Percentiles rank a stretch among this genome's conserved stretches.
Evolutionary conservation across 164 flowering plant species (phyloP).

Genomic region (Santalum album): DNA sequence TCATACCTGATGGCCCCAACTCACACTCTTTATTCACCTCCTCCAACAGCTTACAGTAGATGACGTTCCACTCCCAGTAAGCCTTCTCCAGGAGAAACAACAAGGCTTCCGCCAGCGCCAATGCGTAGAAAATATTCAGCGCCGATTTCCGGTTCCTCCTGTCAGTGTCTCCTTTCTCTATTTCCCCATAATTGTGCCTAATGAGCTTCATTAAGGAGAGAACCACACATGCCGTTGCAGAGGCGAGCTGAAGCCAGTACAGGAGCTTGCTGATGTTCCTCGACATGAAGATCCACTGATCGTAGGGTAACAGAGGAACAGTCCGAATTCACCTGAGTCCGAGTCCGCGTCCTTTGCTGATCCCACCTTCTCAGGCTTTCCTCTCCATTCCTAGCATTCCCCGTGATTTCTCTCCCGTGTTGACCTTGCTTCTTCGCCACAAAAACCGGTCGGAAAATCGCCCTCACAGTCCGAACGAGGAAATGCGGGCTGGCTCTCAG

Average conservation of each 20-base stretch:
- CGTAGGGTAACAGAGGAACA: slow-evolving; percentile 83
- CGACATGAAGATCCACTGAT: slow-evolving; percentile 59
- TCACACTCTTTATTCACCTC: slow-evolving; percentile 56
- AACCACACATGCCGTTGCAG: slow-evolving; percentile 70
- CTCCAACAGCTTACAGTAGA: slow-evolving; percentile 44
- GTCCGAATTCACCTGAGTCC: slow-evolving; percentile 69
- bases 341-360: slow-evolving; percentile 17
- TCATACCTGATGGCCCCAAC: slow-evolving; percentile 50
- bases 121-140: slow-evolving; percentile 61
- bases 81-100: slow-evolving; percentile 74
- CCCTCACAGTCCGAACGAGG: slow-evolving; percentile 18
- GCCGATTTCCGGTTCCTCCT: slow-evolving; percentile 68
- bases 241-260: slow-evolving; percentile 80
- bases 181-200: slow-evolving; percentile 51
- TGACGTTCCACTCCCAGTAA: slow-evolving; percentile 83
- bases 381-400: neutral
- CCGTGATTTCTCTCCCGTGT: slow-evolving; percentile 19
- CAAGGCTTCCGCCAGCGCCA: slow-evolving; percentile 84
- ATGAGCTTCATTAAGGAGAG: slow-evolving; percentile 70
- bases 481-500: slow-evolving; percentile 42
- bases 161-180: slow-evolving; percentile 55
- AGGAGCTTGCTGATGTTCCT: slow-evolving; percentile 66
- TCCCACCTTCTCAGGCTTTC: slow-evolving; percentile 10
- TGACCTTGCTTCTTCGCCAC: slow-evolving; percentile 13
- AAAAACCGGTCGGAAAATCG: slow-evolving; percentile 16